Evolutionary conservation across 176 grass and related monocot genomes (phyloP), one percentile per base, ranked within the genome.

Genomic region (Lolium perenne): DNA sequence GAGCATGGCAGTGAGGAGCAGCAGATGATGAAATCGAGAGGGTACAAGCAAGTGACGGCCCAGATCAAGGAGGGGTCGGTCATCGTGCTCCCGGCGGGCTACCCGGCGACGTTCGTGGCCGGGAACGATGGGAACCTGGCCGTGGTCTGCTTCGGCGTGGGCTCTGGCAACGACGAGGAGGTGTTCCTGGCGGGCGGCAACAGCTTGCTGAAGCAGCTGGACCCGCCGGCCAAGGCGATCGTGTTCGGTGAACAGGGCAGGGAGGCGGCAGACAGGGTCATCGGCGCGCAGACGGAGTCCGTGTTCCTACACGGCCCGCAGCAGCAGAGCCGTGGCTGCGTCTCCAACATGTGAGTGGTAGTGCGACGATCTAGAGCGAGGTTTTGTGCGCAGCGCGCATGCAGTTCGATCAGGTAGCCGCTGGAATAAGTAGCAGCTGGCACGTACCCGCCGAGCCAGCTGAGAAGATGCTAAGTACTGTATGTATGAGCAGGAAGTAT

Each of bases 181-280:
- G 45, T 90, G 32, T 96, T 86, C 82, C 87, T 96, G 68, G 69
- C 89, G 0, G 85, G 91, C 14, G 77, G 14, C 47, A 96, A 90
- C 83, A 82, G 92, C 83, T 47, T 79, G 71, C 74, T 96, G 78
- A 87, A 38, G 75, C 75, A 87, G 65, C 74, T 95, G 60, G 94
- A 93, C 43, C 81, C 8, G 0, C 4, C 71, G 49, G 79, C 79
- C 38, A 87, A 87, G 49, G 15, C 8, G 60, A 49, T 87, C 12
- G 61, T 26, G 73, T 88, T 83, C 86, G 73, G 53, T 6, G 63
- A 43, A 0, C 23, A 74, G 5, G 84, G 18, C 26, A 73, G 67
- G 70, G 68, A 90, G 47, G 91, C 88, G 61, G 94, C 88, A 54
- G 91, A 96, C 50, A 86, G 53, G 45, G 75, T 93, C 40, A 21